Base-by-base conservation (phyloP, 257 asterid species). In the Nicotiana undulata region DNA sequence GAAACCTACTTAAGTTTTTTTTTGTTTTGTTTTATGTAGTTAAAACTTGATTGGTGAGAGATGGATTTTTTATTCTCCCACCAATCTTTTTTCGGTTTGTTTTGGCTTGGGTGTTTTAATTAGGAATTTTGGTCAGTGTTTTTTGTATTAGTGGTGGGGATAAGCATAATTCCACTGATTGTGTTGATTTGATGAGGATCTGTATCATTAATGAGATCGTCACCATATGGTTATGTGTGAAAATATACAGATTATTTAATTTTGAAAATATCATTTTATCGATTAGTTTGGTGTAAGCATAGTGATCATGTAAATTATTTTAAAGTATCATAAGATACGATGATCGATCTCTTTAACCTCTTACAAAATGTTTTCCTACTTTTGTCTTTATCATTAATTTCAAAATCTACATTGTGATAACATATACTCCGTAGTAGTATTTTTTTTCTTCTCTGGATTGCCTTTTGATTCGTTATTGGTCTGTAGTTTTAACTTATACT, bases 1-100 rank as follows among this genome's bases (percentile, higher is more conserved):
- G 88, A 93, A 90, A 77, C 97, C 97, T n/a, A 92, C 95, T 86
- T 92, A 81, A 90, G 49, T 3, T 34, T 9, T 34, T 9, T 20
- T 5, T 5, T 13, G 40, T 22, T 32, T 70, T 72, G 46, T 52
- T 55, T 22, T 61, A 3, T 63, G 49, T 70, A 34, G 51, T 60
- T 83, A 2, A 9, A 26, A 51, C 82, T 85, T 84, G 61, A 82
- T 66, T 82, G 91, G 90, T 85, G 92, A 82, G 86, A 81, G 87
- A 77, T 83, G 86, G 83, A 29, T 85, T 91, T 86, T 84, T 76
- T 80, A 85, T 83, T 87, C 91, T 89, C 86, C 66, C 90, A 84
- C 90, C 88, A 79, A 37, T 24, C 29, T 51, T 63, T 60, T 63
- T 76, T 28, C 0, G 32, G 32, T 13, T 13, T 63, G 18, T 15